Evolutionary conservation across 352 stramenopile species (phyloP).

Genomic region (Thraustochytrium sp.): DNA sequence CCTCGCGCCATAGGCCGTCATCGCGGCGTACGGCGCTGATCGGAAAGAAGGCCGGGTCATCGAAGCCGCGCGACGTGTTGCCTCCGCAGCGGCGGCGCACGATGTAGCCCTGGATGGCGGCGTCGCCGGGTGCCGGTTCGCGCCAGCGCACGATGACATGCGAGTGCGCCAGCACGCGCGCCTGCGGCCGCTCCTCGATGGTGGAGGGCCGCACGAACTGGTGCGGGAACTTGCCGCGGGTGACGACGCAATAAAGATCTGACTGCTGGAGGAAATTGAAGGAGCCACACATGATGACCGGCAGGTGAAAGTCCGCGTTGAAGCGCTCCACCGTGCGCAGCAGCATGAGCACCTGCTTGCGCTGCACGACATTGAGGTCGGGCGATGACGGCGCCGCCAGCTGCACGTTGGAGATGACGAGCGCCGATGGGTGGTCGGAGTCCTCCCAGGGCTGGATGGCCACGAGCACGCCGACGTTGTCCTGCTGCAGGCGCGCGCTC

Average conservation of each 20-base stretch:
- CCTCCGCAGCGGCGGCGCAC: conserved; percentile 45
- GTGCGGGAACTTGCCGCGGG: conserved; percentile 58
- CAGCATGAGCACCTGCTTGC: conserved; percentile 65
- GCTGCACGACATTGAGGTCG: conserved; percentile 60
- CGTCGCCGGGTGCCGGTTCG: conserved; percentile 12
- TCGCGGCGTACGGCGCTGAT: conserved; percentile 27
- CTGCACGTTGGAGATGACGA: conserved; percentile 57
- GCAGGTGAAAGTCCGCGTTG: conserved; percentile 72
- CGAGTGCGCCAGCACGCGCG: conserved; percentile 54
- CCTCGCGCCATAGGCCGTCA: neutral
- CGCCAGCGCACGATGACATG: conserved; percentile 59
- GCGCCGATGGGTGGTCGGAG: conserved; percentile 60
- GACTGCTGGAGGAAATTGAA: conserved; percentile 70
- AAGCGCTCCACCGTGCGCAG: conserved; percentile 63
- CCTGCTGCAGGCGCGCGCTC: conserved; percentile 50
- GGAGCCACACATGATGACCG: conserved; percentile 67
- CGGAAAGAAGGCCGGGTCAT: neutral
- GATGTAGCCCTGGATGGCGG: conserved; percentile 44
- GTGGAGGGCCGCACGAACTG: conserved; percentile 54
- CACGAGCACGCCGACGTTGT: conserved; percentile 67
- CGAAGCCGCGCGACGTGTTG: conserved; percentile 37
- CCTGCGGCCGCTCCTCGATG: conserved; percentile 51
- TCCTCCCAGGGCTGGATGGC: conserved; percentile 72
- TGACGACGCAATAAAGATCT: conserved; percentile 70
- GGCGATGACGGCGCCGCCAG: conserved; percentile 54